phyloP scores from a whole-genome alignment of 2,329 filamentous ascomycete genomes.

The Trichoderma guizhouense region DNA sequence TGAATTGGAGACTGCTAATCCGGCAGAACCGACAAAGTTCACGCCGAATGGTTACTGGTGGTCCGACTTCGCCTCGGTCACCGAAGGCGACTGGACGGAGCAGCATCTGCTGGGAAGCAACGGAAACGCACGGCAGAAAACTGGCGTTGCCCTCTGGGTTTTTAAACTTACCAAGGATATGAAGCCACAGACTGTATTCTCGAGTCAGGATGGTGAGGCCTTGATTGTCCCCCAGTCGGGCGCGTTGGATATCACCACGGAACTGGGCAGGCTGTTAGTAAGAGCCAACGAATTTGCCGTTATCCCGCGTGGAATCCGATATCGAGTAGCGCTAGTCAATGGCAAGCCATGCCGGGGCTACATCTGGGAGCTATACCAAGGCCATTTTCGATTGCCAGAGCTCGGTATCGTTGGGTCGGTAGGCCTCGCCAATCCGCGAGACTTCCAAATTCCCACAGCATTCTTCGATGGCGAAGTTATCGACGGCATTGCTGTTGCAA shows the following conservation, averaged over 20 bases:
- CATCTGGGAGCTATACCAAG: not conserved
- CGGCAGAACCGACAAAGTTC: not conserved
- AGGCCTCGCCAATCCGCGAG: not conserved
- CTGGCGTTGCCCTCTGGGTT: not conserved
- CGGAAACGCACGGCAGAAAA: not conserved
- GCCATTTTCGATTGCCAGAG: not conserved
- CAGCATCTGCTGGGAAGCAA: not conserved
- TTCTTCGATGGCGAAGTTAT: not conserved
- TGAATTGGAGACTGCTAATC: not conserved
- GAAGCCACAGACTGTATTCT: not conserved
- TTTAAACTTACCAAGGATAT: not conserved
- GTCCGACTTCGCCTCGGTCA: not conserved
- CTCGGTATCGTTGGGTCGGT: not conserved
- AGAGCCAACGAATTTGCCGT: not conserved
- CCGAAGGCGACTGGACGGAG: not conserved
- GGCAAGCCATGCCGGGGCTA: not conserved
- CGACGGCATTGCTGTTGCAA: not conserved
- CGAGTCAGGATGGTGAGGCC: not conserved
- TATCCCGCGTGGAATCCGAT: not conserved
- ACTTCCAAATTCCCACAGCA: not conserved
- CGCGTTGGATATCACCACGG: not conserved
- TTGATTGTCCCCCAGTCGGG: not conserved
- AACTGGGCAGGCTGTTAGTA: not conserved
- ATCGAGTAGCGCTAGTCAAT: not conserved
- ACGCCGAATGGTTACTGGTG: not conserved